Conservation (phyloP, 257 asterid genomes). For the Solanum piurae region DNA sequence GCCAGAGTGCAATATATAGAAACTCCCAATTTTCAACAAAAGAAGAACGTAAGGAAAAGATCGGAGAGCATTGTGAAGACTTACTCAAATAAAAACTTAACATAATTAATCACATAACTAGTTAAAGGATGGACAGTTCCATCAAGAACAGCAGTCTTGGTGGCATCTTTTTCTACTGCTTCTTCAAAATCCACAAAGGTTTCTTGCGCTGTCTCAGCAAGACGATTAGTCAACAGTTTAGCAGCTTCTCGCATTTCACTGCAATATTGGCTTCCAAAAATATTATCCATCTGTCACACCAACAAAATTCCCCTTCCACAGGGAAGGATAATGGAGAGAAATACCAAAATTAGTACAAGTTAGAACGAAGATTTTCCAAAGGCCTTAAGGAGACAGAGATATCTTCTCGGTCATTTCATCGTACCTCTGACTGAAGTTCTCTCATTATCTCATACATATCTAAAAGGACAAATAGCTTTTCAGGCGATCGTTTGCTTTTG, state of each 20-base stretch:
- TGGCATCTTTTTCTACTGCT: slow-evolving; percentile 93
- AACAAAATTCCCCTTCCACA: not conserved
- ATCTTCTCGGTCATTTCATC: not conserved
- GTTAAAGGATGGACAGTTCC: slow-evolving; percentile 99
- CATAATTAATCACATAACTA: slow-evolving; percentile 91
- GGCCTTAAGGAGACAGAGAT: not conserved
- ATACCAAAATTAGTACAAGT: not conserved
- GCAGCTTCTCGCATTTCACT: slow-evolving; percentile 76
- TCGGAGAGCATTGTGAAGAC: slow-evolving; percentile 6
- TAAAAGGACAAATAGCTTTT: slow-evolving; percentile 81
- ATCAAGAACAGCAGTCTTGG: slow-evolving; percentile 93
- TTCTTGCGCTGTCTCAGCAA: slow-evolving; percentile 91
- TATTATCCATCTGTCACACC: slow-evolving; percentile 46
- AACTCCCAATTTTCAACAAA: not conserved
- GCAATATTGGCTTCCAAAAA: slow-evolving; percentile 59
- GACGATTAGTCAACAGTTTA: slow-evolving; percentile 45
- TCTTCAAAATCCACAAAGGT: slow-evolving; percentile 94
- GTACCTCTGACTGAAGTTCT: slow-evolving; percentile 82
- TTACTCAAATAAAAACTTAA: slow-evolving; percentile 89
- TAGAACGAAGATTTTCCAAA: not conserved
- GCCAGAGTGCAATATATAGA: not conserved
- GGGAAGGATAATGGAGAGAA: not conserved
- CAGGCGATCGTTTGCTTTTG: slow-evolving; percentile 91
- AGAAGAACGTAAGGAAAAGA: not conserved
- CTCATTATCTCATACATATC: slow-evolving; percentile 95